Conservation (phyloP, 2,329 filamentous ascomycete genomes). For the Fusarium sp. region DNA sequence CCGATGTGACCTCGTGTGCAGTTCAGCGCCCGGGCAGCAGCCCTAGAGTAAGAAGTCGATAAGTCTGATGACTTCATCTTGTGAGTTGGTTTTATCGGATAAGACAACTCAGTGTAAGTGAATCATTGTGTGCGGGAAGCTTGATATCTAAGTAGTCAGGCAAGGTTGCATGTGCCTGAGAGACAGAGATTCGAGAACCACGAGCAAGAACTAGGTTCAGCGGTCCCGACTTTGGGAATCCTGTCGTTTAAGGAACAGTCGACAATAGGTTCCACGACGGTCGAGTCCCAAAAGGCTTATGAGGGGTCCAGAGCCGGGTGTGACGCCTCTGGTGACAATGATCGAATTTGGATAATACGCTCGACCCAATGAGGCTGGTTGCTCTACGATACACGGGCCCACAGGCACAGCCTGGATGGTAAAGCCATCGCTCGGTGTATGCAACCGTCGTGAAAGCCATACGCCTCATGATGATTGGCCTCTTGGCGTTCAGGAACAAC, state of each 20-base stretch:
- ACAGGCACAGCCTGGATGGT: not conserved
- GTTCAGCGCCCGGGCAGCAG: not conserved
- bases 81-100: not conserved
- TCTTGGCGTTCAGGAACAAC: conserved; percentile 6
- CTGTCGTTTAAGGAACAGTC: not conserved
- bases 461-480: not conserved
- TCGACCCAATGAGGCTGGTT: not conserved
- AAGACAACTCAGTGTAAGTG: not conserved
- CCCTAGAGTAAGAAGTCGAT: not conserved
- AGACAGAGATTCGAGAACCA: not conserved
- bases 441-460: conserved; percentile 4
- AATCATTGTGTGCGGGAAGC: not conserved
- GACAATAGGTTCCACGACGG: not conserved
- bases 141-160: conserved; percentile 19
- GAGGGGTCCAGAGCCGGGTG: not conserved
- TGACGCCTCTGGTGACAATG: conserved; percentile 15
- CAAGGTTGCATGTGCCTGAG: not conserved
- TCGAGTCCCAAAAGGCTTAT: not conserved
- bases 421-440: not conserved
- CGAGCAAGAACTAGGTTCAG: not conserved
- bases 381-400: not conserved
- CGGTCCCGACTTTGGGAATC: not conserved
- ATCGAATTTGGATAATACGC: not conserved
- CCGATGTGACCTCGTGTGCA: conserved; percentile 28
- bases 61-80: conserved; percentile 23